These are phyloP conservation scores for Mycena filopes DNA, from an alignment of 768 basidiomycete genomes.

Conservation along the genomic window DNA sequence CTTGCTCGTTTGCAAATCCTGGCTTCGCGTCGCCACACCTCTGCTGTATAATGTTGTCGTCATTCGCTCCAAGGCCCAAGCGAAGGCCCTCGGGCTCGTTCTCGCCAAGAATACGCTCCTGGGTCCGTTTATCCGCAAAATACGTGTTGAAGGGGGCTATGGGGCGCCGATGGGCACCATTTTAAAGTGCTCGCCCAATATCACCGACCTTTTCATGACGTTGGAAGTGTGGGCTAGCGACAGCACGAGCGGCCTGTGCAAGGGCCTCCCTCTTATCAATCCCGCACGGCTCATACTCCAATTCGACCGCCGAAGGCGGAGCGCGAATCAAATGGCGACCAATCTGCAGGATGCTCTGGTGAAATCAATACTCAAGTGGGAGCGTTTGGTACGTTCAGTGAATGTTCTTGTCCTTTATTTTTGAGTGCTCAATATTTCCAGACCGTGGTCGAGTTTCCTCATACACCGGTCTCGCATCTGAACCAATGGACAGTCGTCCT, in stretches of 20 bases:
- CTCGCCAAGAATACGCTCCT: conserved; percentile 28
- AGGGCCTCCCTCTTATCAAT: conserved; percentile 6
- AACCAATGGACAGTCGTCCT: neutral
- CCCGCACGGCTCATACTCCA: conserved; percentile 3
- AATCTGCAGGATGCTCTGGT: neutral
- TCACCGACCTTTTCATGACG: conserved; percentile 16
- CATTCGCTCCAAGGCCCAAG: conserved; percentile 39
- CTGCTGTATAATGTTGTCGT: conserved; percentile 39
- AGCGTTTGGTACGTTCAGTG: conserved; percentile 5
- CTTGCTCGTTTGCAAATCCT: conserved; percentile 38
- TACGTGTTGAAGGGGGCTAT: conserved; percentile 40
- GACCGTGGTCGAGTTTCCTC: neutral
- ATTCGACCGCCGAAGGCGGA: neutral
- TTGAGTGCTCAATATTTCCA: neutral
- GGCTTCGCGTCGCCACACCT: conserved; percentile 40
- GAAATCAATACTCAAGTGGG: conserved; percentile 3
- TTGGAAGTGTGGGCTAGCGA: neutral
- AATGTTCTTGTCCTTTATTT: neutral
- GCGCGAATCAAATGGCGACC: conserved; percentile 3
- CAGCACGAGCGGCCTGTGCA: conserved; percentile 10
- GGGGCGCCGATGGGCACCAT: conserved; percentile 12
- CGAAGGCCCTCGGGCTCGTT: conserved; percentile 35
- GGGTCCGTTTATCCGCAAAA: conserved; percentile 35
- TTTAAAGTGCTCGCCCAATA: conserved; percentile 6
- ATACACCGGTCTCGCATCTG: neutral